Base-by-base conservation (phyloP, 2,329 filamentous ascomycete genomes). In the Pestalotiopsis sp. region DNA sequence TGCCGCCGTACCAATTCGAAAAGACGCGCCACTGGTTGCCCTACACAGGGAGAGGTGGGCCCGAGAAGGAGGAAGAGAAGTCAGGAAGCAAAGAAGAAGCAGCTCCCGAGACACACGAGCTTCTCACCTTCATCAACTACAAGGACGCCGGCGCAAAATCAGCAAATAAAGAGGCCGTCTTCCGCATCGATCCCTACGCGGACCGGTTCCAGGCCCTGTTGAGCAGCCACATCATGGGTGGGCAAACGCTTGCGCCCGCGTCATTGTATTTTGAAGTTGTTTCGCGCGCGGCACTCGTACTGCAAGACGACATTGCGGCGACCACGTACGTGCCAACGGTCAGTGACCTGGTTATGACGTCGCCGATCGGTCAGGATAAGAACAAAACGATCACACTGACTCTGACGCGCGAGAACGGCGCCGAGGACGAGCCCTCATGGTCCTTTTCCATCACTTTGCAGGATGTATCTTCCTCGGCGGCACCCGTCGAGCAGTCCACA, bases 1-100 rank as follows among this genome's bases (percentile, higher is more conserved):
- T 79, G n/a, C 77, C 78, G 3, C 69, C 72, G 0, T 77, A 78
- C 23, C 76, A 77, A 38, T 79, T 78, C 49, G 73, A 75, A 13
- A 74, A 76, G 63, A 72, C 69, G 4, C 64, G 67, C 0, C 73
- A 77, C 61, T 78, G 77, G 76, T 57, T 67, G 0, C 57, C 56
- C 1, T 61, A 52, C 20, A 58, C 45, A 6, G 38, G 60, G 11
- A 52, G 58, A 23, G n/a, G 57, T 25, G 4, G 11, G 39, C 17
- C 17, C 17, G 39, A 45, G 17, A 17, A 45, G 39, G 12, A 27
- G n/a, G 1, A 58, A 7, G n/a, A 27, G 14, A 23, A 17, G n/a
- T 58, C n/a, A 6, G 31, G 5, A 9, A 31, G n/a, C 7, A 58
- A 58, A 58, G 14, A 58, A 1, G 20, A 52, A 52, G 45, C 14